Conservation (phyloP, 2,329 filamentous ascomycete genomes). For the Cadophora luteo-olivacea region DNA sequence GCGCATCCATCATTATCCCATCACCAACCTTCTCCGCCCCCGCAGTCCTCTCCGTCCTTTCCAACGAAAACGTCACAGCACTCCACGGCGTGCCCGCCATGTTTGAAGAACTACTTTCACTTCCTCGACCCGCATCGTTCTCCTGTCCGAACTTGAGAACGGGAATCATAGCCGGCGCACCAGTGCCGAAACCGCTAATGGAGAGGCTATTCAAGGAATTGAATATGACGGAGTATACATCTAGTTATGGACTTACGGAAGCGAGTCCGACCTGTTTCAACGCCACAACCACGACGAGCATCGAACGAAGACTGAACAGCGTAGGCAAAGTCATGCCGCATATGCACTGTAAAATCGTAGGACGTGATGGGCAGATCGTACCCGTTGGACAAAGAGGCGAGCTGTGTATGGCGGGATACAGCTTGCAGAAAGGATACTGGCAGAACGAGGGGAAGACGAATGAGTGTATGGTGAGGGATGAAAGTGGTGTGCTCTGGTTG, state of each 20-base stretch:
- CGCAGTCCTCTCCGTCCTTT: constrained; percentile 70
- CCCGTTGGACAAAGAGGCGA: constrained; percentile 74
- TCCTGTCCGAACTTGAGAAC: constrained; percentile 65
- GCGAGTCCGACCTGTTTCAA: constrained; percentile 84
- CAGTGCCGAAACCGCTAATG: constrained; percentile 78
- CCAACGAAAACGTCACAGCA: constrained; percentile 72
- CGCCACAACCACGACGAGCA: constrained; percentile 52
- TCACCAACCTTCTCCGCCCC: constrained; percentile 74
- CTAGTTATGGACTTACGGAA: constrained; percentile 68
- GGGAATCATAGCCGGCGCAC: constrained; percentile 80
- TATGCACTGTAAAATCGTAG: constrained; percentile 74
- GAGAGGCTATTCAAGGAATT: constrained; percentile 72
- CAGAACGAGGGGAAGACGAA: constrained; percentile 78
- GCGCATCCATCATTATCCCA: constrained; percentile 78
- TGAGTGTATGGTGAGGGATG: constrained; percentile 47
- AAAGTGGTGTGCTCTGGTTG: constrained; percentile 52
- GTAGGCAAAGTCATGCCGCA: constrained; percentile 81
- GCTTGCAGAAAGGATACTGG: constrained; percentile 71
- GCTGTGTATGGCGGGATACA: constrained; percentile 80
- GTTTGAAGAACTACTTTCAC: constrained; percentile 48
- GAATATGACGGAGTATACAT: constrained; percentile 71
- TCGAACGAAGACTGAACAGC: constrained; percentile 49
- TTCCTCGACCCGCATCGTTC: constrained; percentile 24
- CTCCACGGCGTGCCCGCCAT: constrained; percentile 85
- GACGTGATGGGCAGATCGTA: constrained; percentile 64